Evolutionary conservation across 805 yeast species (phyloP), one percentile per base, ranked within the genome.

Genomic region (Gaillardinia entomophila): DNA sequence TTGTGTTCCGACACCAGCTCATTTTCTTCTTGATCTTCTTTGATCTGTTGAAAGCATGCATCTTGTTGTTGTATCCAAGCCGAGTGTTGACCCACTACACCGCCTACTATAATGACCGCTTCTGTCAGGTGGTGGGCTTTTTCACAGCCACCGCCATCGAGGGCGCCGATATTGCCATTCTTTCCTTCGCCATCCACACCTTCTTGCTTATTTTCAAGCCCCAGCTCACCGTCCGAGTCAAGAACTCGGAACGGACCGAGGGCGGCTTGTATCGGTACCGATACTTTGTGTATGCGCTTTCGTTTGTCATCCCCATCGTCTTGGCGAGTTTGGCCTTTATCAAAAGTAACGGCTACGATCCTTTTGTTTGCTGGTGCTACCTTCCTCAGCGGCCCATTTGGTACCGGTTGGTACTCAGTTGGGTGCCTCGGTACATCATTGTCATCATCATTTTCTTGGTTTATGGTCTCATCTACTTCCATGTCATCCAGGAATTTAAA

Each of bases 161-260:
- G 55, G 95, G 95, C 14, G 87, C 89, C 2, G 97, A 88, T 56
- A 50, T 86, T 23, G 88, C 92, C 12, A 88, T 87, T 32, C 61
- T 86, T 20, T 71, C 81, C 23, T 82, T 88, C 58, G 95, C 96
- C 2, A 57, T 87, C 12, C 96, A 88, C 57, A 82, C 90, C 7
- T 85, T 77, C 17, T 50, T 87, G 27, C 60, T 86, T 19, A 81
- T 88, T 4, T 83, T 85, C 54, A 62, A 66, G 37, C 86, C 90
- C 1, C 66, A 63, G 18, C 48, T 65, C 17, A 51, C 56, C 20
- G 65, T 68, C 36, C 68, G 64, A 36, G 65, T 71, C 43, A 55
- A 57, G 28, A 53, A 59, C 36, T 51, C 71, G 11, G 37, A 46
- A 30, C 47, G 66, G 28, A 52, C 52, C 5, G 90, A 83, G 55